These are phyloP conservation scores for Poa pratensis DNA, from an alignment of 176 grass and related monocot genomes.

Conservation along the genomic window DNA sequence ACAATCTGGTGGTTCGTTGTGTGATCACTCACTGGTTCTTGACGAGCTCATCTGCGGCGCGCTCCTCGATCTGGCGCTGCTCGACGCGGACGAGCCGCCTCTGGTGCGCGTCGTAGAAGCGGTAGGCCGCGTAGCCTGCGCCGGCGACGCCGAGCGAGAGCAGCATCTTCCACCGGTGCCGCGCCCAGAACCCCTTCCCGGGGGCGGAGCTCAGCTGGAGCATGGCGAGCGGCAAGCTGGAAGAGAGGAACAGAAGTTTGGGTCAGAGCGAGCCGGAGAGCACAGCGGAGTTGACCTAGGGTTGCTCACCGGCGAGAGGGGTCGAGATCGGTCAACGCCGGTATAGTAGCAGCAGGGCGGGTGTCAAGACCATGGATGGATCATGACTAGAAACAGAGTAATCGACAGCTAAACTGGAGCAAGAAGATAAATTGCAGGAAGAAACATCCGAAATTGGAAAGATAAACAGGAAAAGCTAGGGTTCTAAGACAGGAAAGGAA, in stretches of 20 bases:
- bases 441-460: no score
- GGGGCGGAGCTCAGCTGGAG: slow-evolving; percentile 17
- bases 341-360: no score
- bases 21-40: slow-evolving; percentile 47
- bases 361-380: no score
- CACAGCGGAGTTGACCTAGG: no score
- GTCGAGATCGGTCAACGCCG: no score
- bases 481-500: no score
- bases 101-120: slow-evolving; percentile 48
- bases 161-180: slow-evolving; percentile 58
- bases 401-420: no score
- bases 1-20: not conserved
- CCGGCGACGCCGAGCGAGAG: slow-evolving; percentile 49
- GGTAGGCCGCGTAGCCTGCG: slow-evolving; percentile 53
- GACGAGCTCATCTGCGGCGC: slow-evolving; percentile 47
- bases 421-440: no score
- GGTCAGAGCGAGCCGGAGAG: not conserved
- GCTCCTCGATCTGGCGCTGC: slow-evolving; percentile 46
- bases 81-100: slow-evolving; percentile 47
- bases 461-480: no score
- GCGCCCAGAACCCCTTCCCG: slow-evolving; percentile 51
- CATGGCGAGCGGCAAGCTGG: not conserved
- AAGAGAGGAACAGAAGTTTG: not conserved
- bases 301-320: no score
- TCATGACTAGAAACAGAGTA: no score